These are phyloP conservation scores for Penicillium brevicompactum DNA, from an alignment of 2,329 filamentous ascomycete genomes.

Conservation along the genomic window DNA sequence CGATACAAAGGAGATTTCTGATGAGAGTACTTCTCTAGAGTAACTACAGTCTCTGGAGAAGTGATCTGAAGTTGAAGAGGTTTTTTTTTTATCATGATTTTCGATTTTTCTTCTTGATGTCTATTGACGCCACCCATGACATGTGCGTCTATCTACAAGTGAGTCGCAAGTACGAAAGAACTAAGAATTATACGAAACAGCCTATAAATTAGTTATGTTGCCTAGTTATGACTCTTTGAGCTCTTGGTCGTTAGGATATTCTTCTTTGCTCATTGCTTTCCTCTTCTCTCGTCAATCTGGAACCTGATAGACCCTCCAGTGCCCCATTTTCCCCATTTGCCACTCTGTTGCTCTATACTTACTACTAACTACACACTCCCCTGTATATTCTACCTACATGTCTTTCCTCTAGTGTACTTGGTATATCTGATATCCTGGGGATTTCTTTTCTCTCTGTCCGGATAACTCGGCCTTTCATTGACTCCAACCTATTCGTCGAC, in stretches of 20 bases:
- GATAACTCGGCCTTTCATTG: too few species aligned
- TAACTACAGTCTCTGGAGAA: background rate
- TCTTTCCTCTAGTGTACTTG: background rate
- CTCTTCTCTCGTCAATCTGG: constrained; percentile 5
- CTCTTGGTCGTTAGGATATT: too few species aligned
- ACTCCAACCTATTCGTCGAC: background rate
- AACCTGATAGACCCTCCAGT: background rate
- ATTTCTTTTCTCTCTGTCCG: too few species aligned
- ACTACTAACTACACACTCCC: background rate
- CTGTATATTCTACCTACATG: background rate
- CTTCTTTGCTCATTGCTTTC: too few species aligned
- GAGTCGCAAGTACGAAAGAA: too few species aligned
- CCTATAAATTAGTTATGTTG: too few species aligned
- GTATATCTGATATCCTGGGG: too few species aligned
- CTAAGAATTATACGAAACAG: background rate
- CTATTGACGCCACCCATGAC: constrained; percentile 23
- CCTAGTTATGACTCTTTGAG: too few species aligned
- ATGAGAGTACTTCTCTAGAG: background rate
- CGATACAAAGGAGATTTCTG: background rate
- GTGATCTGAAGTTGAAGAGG: background rate
- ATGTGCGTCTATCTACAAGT: constrained; percentile 6
- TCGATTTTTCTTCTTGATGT: background rate
- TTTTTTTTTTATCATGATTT: too few species aligned
- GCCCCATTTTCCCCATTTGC: constrained; percentile 13
- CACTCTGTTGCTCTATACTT: constrained; percentile 1